Percentiles rank a stretch among this genome's conserved stretches.
Evolutionary conservation across 495 filamentous ascomycete species (phyloP).

Genomic region (Trichoderma parareesei): DNA sequence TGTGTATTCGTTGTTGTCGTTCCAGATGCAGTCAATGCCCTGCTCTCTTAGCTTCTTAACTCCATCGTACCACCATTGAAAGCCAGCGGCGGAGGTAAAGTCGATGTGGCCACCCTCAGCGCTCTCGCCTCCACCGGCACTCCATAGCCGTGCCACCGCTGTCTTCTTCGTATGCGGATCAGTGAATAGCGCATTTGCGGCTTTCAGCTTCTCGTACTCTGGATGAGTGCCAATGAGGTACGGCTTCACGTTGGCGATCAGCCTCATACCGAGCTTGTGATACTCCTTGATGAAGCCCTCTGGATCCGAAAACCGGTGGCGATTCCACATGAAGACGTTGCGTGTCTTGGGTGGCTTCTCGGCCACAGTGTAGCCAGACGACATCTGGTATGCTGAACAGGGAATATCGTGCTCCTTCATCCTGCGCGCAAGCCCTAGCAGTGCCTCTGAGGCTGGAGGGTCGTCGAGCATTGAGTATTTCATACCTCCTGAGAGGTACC

Average conservation of each 20-base stretch:
- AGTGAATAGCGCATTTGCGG: conserved; percentile 50
- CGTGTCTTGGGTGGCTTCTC: conserved; percentile 56
- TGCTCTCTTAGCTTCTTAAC: conserved; percentile 48
- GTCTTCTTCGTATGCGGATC: conserved; percentile 45
- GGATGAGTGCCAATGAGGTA: conserved; percentile 59
- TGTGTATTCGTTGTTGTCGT: conserved; percentile 70
- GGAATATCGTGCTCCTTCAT: conserved; percentile 55
- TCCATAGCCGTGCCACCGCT: conserved; percentile 56
- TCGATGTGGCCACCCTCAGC: conserved; percentile 63
- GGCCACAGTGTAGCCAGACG: conserved; percentile 62
- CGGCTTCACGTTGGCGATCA: conserved; percentile 65
- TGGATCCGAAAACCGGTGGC: conserved; percentile 56
- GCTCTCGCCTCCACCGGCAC: conserved; percentile 56
- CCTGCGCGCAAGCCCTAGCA: conserved; percentile 53
- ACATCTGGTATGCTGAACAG: conserved; percentile 66
- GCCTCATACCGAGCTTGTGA: conserved; percentile 53
- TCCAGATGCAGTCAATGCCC: conserved; percentile 67
- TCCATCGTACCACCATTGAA: conserved; percentile 61
- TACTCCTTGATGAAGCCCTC: conserved; percentile 51
- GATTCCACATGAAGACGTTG: conserved; percentile 67
- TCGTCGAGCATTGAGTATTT: conserved; percentile 60
- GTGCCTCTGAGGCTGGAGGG: conserved; percentile 47
- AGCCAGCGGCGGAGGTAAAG: conserved; percentile 56
- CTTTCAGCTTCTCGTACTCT: conserved; percentile 47
- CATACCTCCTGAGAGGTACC: conserved; percentile 61